Base-by-base conservation (phyloP, 345 rosid species). In the Citrus trifoliata region DNA sequence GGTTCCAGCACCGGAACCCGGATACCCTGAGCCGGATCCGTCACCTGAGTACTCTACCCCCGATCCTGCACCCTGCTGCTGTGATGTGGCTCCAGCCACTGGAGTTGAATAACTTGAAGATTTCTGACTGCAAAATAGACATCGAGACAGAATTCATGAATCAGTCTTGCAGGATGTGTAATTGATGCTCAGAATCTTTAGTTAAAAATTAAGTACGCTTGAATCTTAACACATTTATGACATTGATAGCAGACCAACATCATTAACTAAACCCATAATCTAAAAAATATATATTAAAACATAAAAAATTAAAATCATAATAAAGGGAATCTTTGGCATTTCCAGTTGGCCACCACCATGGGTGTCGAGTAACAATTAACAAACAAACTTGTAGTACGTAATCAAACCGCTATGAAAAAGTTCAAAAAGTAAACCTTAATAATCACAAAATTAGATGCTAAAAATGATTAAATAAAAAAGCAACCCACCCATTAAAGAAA, bases 91-190 rank as follows among this genome's bases (percentile, higher is more conserved):
- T 35, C 78, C 87, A 14, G 88, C 60, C 59, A 70, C 25, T 25
- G 99, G 93, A 10, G 96, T 63, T 35, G 98, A 19, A 65, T 89
- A 87, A 79, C 90, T 88, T 9, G 97, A 74, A 8, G 98, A 90
- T 84, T 93, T 95, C 82, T 95, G 93, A 82, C 99, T 92, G 92
- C 76, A 80, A 32, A 56, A 62, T 19, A 16, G n/a, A 67, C 16
- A 69, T 76, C 30, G 14, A 32, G 9, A 53, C 16, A 30, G 71
- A 67, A 60, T 7, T 16, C 4, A 61, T 42, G 37, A 76, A 73
- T 69, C 76, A 12, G 24, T 25, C n/a, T 40, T 1, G 13, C 76
- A 71, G 35, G 37, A 71, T 30, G 38, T 5, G 3, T 76, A 19
- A 68, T 53, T 7, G 51, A 16, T 24, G 6, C 8, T 78, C 73